Percentiles rank a stretch among this genome's conserved stretches.
These are phyloP conservation scores for Delonix regia DNA, from an alignment of 306 rosid genomes.

Conservation along the genomic window DNA sequence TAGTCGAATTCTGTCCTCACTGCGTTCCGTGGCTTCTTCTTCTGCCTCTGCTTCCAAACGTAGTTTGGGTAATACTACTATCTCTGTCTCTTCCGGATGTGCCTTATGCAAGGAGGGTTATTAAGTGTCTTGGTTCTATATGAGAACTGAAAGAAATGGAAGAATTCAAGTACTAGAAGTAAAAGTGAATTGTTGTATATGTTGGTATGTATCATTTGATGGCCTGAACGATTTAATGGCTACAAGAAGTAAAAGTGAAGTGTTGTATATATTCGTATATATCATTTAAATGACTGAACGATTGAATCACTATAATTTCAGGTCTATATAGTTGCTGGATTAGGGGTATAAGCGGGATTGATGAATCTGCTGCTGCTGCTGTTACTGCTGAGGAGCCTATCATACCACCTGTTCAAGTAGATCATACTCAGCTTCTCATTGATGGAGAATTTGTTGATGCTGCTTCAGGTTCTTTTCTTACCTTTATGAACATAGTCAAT, in stretches of 20 bases:
- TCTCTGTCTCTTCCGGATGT: neutral
- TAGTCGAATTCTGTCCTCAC: slow-evolving; percentile 29
- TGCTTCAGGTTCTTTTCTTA: slow-evolving; percentile 59
- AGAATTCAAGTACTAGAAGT: neutral
- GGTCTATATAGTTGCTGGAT: slow-evolving; percentile 37
- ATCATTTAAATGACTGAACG: neutral
- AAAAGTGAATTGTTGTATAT: neutral
- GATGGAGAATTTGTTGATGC: slow-evolving; percentile 77
- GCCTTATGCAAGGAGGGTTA: slow-evolving; percentile 8
- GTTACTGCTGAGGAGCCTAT: slow-evolving; percentile 57
- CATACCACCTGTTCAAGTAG: slow-evolving; percentile 53
- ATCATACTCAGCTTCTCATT: slow-evolving; percentile 60
- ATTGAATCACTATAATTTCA: slow-evolving; percentile 26
- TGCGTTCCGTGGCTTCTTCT: slow-evolving; percentile 20
- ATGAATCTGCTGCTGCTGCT: slow-evolving; percentile 48
- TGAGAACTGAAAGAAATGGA: neutral
- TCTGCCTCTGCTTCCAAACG: slow-evolving; percentile 34
- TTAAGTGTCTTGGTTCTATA: neutral
- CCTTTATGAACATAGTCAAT: neutral
- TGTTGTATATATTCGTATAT: neutral
- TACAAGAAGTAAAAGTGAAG: neutral
- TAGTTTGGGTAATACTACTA: slow-evolving; percentile 38
- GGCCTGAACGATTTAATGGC: neutral
- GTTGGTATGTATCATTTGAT: neutral
- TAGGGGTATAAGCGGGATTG: slow-evolving; percentile 48